Evolutionary conservation across 2,329 filamentous ascomycete genomes (phyloP), one percentile per base, ranked within the genome.

Genomic region (Akanthomyces lecanii): DNA sequence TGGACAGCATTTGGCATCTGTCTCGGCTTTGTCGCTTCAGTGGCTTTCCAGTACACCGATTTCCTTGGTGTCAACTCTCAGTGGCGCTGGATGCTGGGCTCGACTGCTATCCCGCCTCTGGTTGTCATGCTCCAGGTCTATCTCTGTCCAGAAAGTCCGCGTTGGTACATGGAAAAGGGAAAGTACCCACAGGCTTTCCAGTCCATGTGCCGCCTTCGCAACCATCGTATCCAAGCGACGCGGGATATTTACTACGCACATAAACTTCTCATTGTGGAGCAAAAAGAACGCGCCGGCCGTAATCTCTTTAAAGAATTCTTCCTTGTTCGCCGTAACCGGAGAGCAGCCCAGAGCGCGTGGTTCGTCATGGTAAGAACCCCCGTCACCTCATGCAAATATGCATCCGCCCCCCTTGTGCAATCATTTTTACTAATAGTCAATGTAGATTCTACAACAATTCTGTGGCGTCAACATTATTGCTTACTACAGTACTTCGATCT

Each of bases 381-480:
- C 40, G 4, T 77, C 76, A 2, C 30, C 21, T 36, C 18, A n/a
- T 16, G 38, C 14, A 16, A 40, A 5, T 11, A 16, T 14, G 33
- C 33, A 11, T 7, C 33, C 8, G 2, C 28, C 5, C 21, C 36
- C 16, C 7, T 36, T 28, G 44, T 1, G 23, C n/a, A 12, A 25
- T 60, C 1, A 7, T 80, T 66, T 79, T 79, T 28, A 71, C 82
- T 38, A 74, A 84, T 62, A 84, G 84, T 71, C 84, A 83, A 68
- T 47, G 83, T 38, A 85, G 66, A 73, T 74, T 28, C 73, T 75
- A 70, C 73, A 76, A 33, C 71, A 76, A 6, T 74, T 75, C 14
- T 75, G 72, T 8, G 73, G 73, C 0, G 73, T 86, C 59, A 86
- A 86, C 62, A 81, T 85, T 38, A 81, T 85, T 38, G 81, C 81